phyloP scores from a whole-genome alignment of 371 early-diverging fungal species.

The Synchytrium microbalum region DNA sequence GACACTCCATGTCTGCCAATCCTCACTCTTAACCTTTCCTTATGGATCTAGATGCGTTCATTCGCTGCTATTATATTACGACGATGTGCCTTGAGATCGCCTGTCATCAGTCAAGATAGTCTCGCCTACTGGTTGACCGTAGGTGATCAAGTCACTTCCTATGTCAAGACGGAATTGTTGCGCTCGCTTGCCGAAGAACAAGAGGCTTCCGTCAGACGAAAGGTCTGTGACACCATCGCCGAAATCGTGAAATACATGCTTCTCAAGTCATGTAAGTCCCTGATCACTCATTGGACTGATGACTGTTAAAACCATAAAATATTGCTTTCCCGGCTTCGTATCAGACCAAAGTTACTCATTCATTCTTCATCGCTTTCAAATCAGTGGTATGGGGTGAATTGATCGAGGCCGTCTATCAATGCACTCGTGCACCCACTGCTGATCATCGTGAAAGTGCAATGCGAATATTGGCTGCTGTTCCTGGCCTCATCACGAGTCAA shows the following conservation, averaged over 20 bases:
- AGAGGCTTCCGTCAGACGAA: conserved; percentile 67
- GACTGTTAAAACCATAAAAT: background rate
- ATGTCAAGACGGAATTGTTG: conserved; percentile 65
- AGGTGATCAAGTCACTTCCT: conserved; percentile 51
- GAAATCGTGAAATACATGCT: conserved; percentile 72
- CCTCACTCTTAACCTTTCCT: background rate
- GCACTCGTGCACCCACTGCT: conserved; percentile 62
- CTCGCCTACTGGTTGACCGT: conserved; percentile 63
- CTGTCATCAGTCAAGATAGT: conserved; percentile 33
- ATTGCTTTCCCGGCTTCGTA: background rate
- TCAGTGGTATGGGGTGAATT: conserved; percentile 66
- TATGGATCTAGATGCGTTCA: conserved; percentile 60
- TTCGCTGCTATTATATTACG: conserved; percentile 83
- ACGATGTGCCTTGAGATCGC: conserved; percentile 64
- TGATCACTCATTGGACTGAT: background rate
- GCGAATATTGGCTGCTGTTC: conserved; percentile 76
- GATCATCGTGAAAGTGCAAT: conserved; percentile 81
- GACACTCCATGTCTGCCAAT: no score
- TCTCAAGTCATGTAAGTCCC: conserved; percentile 50
- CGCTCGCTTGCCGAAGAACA: conserved; percentile 66
- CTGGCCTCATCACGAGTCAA: conserved; percentile 50
- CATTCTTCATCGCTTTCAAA: conserved; percentile 4
- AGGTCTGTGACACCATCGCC: conserved; percentile 84
- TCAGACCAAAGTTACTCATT: conserved; percentile 3
- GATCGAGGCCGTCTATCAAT: conserved; percentile 67